Evolutionary conservation across 2,329 filamentous ascomycete genomes (phyloP).

Genomic region (Colletotrichum sp.): DNA sequence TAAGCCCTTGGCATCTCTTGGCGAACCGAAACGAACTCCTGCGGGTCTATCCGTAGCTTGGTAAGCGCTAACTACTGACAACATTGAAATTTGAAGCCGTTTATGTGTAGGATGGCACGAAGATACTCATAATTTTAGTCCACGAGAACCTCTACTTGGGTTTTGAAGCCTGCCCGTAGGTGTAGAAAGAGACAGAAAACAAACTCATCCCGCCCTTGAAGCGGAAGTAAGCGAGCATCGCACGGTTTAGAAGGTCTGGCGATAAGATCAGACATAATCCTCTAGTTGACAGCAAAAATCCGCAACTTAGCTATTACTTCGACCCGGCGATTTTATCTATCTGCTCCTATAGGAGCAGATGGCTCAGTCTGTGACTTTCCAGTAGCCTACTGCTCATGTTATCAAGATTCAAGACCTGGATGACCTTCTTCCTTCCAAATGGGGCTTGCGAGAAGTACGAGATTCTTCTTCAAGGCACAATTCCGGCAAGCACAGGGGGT

Average conservation of each 20-base stretch:
- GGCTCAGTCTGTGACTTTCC: not conserved
- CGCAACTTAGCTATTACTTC: not conserved
- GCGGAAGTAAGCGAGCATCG: not conserved
- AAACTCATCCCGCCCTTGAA: too few relatives aligned
- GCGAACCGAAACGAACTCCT: not conserved
- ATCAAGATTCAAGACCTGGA: not conserved
- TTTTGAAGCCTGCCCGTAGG: not conserved
- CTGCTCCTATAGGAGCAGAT: not conserved
- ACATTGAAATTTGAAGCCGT: too few relatives aligned
- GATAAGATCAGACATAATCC: not conserved
- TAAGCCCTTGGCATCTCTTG: not conserved
- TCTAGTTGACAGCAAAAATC: not conserved
- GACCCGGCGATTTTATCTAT: not conserved
- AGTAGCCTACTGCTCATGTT: not conserved
- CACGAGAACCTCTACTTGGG: not conserved
- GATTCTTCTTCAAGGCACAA: not conserved
- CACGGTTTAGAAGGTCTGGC: not conserved
- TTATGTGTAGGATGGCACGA: not conserved
- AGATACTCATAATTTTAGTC: not conserved
- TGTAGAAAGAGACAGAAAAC: not conserved
- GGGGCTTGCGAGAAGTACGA: not conserved
- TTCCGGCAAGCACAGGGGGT: not conserved
- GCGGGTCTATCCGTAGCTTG: not conserved
- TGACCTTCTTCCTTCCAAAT: not conserved
- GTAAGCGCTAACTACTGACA: not conserved